Evolutionary conservation across 2,329 filamentous ascomycete species (phyloP), one percentile per base, ranked within the genome.

Genomic region (Sporothrix globosa): DNA sequence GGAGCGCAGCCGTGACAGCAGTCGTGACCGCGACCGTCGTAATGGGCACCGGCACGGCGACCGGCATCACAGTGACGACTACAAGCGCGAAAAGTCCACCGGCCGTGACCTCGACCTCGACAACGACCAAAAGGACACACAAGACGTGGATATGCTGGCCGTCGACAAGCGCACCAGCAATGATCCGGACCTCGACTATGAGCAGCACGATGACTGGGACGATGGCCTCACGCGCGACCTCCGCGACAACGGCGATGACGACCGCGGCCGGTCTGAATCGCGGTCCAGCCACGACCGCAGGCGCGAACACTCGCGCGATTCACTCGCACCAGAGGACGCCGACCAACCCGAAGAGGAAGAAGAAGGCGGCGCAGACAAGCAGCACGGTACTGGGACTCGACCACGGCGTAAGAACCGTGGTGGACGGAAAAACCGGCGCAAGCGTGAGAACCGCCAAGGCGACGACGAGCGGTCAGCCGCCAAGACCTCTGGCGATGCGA

Each of bases 1-100:
- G 73, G 63, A 76, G 75, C 21, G 74, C 41, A 72, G 75, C 76
- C 73, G 69, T 77, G 81, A 77, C 56, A 76, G 79, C 2, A 79
- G 81, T 19, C 75, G 77, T 39, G 74, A 77, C 54, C 75, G 75
- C 17, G 75, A 77, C 53, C 74, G 77, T 53, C 76, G 77, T 14
- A 80, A 75, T 34, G 71, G 75, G 3, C 78, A 81, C 17, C 74
- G 76, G 41, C 50, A 70, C 19, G 41, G 54, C 14, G 48, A 50
- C 48, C 48, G 48, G 5, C 50, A 44, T n/a, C 39, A 63, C 24
- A 46, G 39, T 46, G n/a, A 52, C 50, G 34, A 24, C 21, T 13
- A 54, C 30, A 41, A 61, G 24, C n/a, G 41, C 24, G 56, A 44
- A 24, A 58, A 19, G 21, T 24, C 19, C n/a, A 21, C 30, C 11